Conservation (phyloP, 1,284 basidiomycete species). For the Volvariella volvacea region DNA sequence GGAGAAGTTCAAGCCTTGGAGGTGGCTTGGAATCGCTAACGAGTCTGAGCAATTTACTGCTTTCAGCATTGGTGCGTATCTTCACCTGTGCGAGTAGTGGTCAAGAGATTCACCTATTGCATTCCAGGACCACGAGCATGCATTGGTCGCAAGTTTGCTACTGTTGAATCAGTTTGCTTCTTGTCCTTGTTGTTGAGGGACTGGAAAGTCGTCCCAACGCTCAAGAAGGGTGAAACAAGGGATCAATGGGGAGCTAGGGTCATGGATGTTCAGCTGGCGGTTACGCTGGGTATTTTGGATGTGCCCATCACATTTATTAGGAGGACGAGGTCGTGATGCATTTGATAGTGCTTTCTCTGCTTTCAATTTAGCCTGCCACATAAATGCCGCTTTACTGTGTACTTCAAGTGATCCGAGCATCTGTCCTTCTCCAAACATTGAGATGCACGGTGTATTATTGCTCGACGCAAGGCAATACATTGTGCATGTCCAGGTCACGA, state of each 20-base stretch:
- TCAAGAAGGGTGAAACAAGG: conserved; percentile 28
- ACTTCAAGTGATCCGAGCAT: no score
- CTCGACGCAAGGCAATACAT: no score
- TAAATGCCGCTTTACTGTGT: no score
- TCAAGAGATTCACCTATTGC: neutral
- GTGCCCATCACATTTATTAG: conserved; percentile 29
- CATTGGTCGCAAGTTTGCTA: conserved; percentile 41
- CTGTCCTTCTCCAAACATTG: no score
- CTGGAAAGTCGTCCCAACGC: conserved; percentile 34
- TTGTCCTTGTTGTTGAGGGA: conserved; percentile 37
- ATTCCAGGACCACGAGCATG: conserved; percentile 35
- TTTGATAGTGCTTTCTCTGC: no score
- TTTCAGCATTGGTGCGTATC: conserved; percentile 21
- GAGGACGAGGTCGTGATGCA: conserved; percentile 4
- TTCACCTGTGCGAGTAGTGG: neutral
- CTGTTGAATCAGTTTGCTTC: conserved; percentile 38
- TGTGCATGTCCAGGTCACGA: no score
- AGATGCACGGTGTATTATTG: no score
- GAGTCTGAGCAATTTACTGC: conserved; percentile 21
- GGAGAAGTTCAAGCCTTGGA: conserved; percentile 4
- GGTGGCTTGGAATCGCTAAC: conserved; percentile 4
- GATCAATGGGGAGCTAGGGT: conserved; percentile 32
- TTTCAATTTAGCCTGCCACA: no score
- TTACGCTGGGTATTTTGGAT: conserved; percentile 28
- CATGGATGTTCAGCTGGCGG: conserved; percentile 23